These are phyloP conservation scores for Colletotrichum sp. DNA, from an alignment of 2,329 filamentous ascomycete species.

Conservation along the genomic window DNA sequence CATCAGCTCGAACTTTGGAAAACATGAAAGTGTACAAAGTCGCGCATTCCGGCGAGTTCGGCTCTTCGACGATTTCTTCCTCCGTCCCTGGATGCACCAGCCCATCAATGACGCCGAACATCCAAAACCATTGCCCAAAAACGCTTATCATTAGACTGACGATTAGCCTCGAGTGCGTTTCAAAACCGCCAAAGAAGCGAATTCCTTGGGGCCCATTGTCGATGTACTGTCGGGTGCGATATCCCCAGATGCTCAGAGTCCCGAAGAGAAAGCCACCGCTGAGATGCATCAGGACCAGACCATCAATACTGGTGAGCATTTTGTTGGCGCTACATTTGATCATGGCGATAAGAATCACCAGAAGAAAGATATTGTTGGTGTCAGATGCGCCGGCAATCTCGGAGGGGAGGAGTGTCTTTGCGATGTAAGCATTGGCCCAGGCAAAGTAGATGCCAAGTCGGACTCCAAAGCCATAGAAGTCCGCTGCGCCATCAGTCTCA, in stretches of 20 bases:
- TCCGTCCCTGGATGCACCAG: conserved; percentile 11
- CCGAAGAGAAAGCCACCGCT: conserved; percentile 32
- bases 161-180: conserved; percentile 27
- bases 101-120: conserved; percentile 22
- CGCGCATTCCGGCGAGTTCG: conserved; percentile 21
- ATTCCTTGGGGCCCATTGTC: conserved; percentile 24
- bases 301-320: conserved; percentile 26
- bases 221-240: conserved; percentile 27
- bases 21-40: conserved; percentile 30
- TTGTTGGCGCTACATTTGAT: conserved; percentile 21
- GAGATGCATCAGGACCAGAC: conserved; percentile 32
- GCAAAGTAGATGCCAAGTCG: conserved; percentile 36
- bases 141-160: conserved; percentile 26
- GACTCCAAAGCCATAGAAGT: conserved; percentile 37
- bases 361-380: conserved; percentile 35
- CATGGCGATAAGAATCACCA: conserved; percentile 32
- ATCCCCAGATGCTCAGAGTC: conserved; percentile 30
- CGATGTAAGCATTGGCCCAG: conserved; percentile 31
- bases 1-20: conserved; percentile 24
- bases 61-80: conserved; percentile 13
- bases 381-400: conserved; percentile 26
- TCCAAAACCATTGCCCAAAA: conserved; percentile 33
- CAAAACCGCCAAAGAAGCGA: conserved; percentile 26
- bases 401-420: conserved; percentile 29
- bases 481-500: conserved; percentile 26